Evolutionary conservation across 2,329 filamentous ascomycete genomes (phyloP).

Genomic region (Aspergillus clavatus): DNA sequence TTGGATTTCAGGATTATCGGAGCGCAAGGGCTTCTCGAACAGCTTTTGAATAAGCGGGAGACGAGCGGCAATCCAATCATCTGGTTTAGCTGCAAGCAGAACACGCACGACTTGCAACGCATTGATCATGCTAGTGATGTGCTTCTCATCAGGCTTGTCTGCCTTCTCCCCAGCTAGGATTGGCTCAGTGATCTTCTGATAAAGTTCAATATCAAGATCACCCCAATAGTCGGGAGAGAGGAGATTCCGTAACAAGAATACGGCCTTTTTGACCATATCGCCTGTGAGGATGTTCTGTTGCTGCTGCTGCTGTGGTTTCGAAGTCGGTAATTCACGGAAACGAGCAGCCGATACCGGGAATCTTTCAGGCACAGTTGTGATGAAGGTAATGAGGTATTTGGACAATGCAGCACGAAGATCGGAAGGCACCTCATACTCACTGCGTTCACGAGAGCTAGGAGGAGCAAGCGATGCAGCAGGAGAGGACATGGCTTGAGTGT

Average conservation of each 20-base stretch:
- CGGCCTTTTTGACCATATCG: conserved; percentile 80
- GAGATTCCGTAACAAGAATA: conserved; percentile 75
- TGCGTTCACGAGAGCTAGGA: conserved; percentile 45
- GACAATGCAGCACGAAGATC: conserved; percentile 72
- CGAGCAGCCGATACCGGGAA: conserved; percentile 71
- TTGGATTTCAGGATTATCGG: conserved; percentile 86
- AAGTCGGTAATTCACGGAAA: conserved; percentile 51
- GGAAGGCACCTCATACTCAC: conserved; percentile 64
- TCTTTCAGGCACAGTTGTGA: conserved; percentile 80
- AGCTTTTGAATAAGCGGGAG: conserved; percentile 77
- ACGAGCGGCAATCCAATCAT: conserved; percentile 84
- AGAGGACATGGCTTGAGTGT: conserved; percentile 52
- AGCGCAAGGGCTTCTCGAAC: conserved; percentile 81
- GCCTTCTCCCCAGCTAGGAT: conserved; percentile 80
- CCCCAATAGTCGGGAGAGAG: conserved; percentile 86
- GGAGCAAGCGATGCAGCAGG: conserved; percentile 49
- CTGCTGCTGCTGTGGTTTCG: conserved; percentile 37
- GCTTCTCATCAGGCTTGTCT: conserved; percentile 76
- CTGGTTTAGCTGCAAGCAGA: conserved; percentile 77
- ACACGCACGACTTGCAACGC: conserved; percentile 88
- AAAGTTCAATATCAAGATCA: conserved; percentile 85
- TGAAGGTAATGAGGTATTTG: conserved; percentile 94
- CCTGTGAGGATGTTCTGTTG: conserved; percentile 52
- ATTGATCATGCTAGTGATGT: conserved; percentile 84
- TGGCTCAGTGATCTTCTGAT: conserved; percentile 82